Evolutionary conservation across 1,139 yeast genomes (phyloP), one percentile per base, ranked within the genome.

Genomic region (Suhomyces yuchorum): DNA sequence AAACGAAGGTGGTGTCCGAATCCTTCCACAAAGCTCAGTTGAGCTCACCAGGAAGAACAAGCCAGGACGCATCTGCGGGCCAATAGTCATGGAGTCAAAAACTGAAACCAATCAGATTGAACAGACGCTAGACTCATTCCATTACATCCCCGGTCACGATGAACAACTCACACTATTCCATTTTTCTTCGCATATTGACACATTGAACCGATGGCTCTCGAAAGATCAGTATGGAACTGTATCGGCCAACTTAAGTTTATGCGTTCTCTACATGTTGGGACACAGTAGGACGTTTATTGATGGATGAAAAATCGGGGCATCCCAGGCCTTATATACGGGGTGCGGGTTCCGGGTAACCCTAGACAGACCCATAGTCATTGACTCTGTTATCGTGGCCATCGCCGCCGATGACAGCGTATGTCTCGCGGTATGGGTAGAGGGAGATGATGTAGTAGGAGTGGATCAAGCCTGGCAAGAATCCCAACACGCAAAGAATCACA

Each of bases 401-500:
- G 6, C 70, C 71, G 6, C 70, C 71, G 18, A 68, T 48, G 3
- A 57, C 53, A 12, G 63, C 59, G 42, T 60, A 67, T n/a, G 44
- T 37, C 40, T 75, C 75, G 15, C 74, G 71, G 56, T 77, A 73
- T 6, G 87, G 87, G 55, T 81, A 79, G 49, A 70, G 63, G 48
- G 80, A 73, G 47, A 82, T 82, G 54, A 82, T 78, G 61, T 83
- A 85, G 66, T 84, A 75, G 41, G 81, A 74, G 59, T 85, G 91
- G 52, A 85, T 65, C 47, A 85, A 68, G 7, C 96, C 97, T 0
- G 97, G 97, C 51, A 91, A 64, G 66, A 81, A 87, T 3, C 97
- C 96, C 44, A 91, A 73, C 44, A 85, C 57, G 66, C 92, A 87
- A 46, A 91, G 75, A 33, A 88, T 77, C 47, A 91, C 74, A 66